Evolutionary conservation across 306 rosid species (phyloP).

Genomic region (Begonia masoniana): DNA sequence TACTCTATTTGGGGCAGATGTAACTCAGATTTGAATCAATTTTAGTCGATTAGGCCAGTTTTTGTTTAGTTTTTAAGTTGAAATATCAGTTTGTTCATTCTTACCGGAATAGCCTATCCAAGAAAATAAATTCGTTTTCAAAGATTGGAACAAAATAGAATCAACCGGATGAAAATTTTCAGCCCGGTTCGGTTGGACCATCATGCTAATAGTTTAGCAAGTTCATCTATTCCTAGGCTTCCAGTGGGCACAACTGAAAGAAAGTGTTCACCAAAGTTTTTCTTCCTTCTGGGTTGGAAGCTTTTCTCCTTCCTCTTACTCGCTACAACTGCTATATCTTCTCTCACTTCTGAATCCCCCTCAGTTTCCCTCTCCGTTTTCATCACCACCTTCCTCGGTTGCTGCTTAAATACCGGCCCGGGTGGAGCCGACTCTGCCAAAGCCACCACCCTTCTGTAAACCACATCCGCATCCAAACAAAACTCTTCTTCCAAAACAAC

Average conservation of each 20-base stretch:
- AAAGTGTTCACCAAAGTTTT: slow-evolving; percentile 32
- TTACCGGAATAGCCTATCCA: too few relatives aligned
- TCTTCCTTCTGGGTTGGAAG: slow-evolving; percentile 23
- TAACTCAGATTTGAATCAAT: too few relatives aligned
- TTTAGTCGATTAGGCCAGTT: too few relatives aligned
- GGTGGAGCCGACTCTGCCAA: slow-evolving; percentile 61
- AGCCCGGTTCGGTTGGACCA: not conserved
- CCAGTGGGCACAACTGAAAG: slow-evolving; percentile 59
- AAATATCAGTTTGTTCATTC: too few relatives aligned
- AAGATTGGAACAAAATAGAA: too few relatives aligned
- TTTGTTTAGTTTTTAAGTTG: too few relatives aligned
- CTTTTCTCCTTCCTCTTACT: slow-evolving; percentile 30
- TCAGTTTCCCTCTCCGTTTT: slow-evolving; percentile 18
- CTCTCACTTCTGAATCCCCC: slow-evolving; percentile 19
- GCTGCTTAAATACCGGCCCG: slow-evolving; percentile 42
- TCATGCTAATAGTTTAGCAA: slow-evolving; percentile 63
- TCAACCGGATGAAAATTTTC: too few relatives aligned
- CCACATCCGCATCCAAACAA: slow-evolving; percentile 48
- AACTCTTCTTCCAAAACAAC: slow-evolving; percentile 38
- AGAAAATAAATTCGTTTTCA: too few relatives aligned
- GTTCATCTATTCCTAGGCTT: slow-evolving; percentile 73
- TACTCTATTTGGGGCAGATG: too few relatives aligned
- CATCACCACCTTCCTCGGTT: slow-evolving; percentile 16
- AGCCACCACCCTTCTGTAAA: slow-evolving; percentile 45
- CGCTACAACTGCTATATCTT: slow-evolving; percentile 7